Evolutionary conservation across 2,329 filamentous ascomycete genomes (phyloP).

Genomic region (Zasmidium angulare): DNA sequence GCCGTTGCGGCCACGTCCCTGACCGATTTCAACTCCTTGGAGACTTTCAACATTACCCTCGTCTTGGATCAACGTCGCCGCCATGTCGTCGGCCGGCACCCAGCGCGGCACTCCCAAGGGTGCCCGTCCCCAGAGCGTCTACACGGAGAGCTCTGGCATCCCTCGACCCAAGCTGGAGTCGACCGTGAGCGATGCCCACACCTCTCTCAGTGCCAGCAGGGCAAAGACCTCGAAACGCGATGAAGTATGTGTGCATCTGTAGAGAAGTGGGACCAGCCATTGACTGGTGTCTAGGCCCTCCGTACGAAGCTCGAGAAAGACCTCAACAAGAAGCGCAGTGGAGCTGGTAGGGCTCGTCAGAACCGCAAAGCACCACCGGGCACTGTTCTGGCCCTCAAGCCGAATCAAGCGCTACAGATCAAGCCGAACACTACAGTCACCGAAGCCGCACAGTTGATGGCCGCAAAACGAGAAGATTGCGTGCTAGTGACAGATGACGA

Average conservation of each 20-base stretch:
- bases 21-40: neutral
- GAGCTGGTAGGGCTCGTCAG: conserved; percentile 73
- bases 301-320: conserved; percentile 95
- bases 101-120: conserved; percentile 70
- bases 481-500: conserved; percentile 97
- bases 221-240: conserved; percentile 97
- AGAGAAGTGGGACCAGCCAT: neutral
- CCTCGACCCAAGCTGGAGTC: conserved; percentile 68
- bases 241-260: conserved; percentile 66
- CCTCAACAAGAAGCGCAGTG: conserved; percentile 94
- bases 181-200: conserved; percentile 57
- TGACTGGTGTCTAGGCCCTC: conserved; percentile 67
- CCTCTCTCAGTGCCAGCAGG: conserved; percentile 85
- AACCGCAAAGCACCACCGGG: conserved; percentile 93
- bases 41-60: neutral
- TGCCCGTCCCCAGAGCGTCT: conserved; percentile 39
- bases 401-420: conserved; percentile 94
- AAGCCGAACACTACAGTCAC: conserved; percentile 92
- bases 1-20: neutral
- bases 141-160: conserved; percentile 67
- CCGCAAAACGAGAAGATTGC: conserved; percentile 96
- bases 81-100: conserved; percentile 63
- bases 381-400: conserved; percentile 91
- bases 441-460: conserved; percentile 97
- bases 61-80: conserved; percentile 21